A percentile compares a stretch with the other conserved stretches of the same genome.
These are phyloP conservation scores for Urostyla sp. DNA, from an alignment of 73 alveolate genomes.

Conservation along the genomic window DNA sequence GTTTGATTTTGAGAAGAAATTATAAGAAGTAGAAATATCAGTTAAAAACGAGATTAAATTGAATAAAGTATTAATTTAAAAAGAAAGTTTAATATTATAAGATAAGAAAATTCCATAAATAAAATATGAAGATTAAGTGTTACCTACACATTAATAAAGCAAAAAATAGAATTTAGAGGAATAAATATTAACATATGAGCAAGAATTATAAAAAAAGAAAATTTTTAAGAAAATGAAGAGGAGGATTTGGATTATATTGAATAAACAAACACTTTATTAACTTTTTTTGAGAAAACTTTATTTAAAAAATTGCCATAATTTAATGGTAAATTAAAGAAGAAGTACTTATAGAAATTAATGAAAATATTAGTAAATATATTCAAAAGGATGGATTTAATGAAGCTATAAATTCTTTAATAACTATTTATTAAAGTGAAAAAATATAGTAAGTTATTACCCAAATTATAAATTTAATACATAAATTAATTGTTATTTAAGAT, in stretches of 20 bases:
- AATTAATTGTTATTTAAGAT: background rate
- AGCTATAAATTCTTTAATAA: conserved; percentile 14
- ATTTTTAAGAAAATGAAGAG: conserved; percentile 21
- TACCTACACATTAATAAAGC: background rate
- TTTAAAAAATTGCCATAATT: background rate
- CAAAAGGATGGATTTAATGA: conserved; percentile 28
- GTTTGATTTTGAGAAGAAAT: conserved; percentile 19
- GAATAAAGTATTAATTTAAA: conserved; percentile 2
- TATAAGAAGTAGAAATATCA: conserved; percentile 12
- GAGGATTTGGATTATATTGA: conserved; percentile 38
- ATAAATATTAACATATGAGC: no score
- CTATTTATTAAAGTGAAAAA: conserved; percentile 28
- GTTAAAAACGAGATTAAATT: conserved; percentile 34
- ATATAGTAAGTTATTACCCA: background rate
- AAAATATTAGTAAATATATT: background rate
- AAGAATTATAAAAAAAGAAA: conserved; percentile 10
- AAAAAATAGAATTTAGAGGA: background rate
- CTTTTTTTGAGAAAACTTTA: conserved; percentile 32
- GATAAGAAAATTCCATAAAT: background rate
- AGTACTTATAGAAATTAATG: conserved; percentile 2
- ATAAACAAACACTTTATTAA: conserved; percentile 8
- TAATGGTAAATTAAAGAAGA: conserved; percentile 35
- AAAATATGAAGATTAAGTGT: conserved; percentile 46
- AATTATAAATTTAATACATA: conserved; percentile 10
- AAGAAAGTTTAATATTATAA: conserved; percentile 3